Evolutionary conservation across 768 basidiomycete genomes (phyloP), one percentile per base, ranked within the genome.

Genomic region (Leucocoprinus birnbaumii): DNA sequence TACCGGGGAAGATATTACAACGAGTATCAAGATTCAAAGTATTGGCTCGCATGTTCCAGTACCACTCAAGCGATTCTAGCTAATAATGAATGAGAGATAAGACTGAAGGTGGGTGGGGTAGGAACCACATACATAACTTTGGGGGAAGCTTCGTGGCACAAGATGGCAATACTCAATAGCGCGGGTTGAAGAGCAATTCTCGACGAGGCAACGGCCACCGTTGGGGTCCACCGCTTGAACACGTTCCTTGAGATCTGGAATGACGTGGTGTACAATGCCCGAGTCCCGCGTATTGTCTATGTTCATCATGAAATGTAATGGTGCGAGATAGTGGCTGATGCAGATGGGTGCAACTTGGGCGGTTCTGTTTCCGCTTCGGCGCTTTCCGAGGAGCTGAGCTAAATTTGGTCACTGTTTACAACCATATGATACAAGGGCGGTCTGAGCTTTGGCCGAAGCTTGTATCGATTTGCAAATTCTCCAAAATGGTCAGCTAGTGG

Each of bases 11-110:
- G 37, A 57, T 18, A 44, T 57, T 57, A 21, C 42, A 46, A 48
- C 51, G 26, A 24, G 56, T 57, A 31, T 52, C 56, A 42, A 57
- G 56, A 38, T 57, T 57, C 51, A 57, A 25, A 31, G 51, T 53
- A 34, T 48, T 27, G 31, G 41, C n/a, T 26, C 26, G 50, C 56
- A 57, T 46, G 42, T 45, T 41, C 56, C 56, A 57, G 31, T 24
- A 6, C 51, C 51, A 57, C 41, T 57, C 40, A 4, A 55, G 47
- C 27, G 34, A 2, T 21, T 40, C 31, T 18, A 55, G 27, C 54
- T 55, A 40, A 43, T 42, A 18, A 46, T 46, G 27, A 47, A 54
- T 26, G 14, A 25, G 40, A 18, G 37, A 48, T 26, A 27, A 16
- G 45, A n/a, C 44, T 13, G 24, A 55, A 7, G 18, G 43, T 45